Conservation (phyloP, 2,329 filamentous ascomycete genomes). For the Aspergillus quadricinctus region DNA sequence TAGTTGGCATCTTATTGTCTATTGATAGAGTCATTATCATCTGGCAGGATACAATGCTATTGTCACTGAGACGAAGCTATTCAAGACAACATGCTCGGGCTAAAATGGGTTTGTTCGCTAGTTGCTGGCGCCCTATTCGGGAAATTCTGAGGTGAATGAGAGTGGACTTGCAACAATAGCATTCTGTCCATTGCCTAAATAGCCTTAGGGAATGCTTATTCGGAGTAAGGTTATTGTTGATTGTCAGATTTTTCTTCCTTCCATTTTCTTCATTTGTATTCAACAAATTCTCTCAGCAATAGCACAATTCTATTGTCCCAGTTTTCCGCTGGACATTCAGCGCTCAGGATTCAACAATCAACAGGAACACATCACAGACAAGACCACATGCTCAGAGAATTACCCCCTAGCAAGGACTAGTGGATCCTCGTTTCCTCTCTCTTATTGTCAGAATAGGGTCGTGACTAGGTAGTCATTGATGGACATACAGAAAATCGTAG, state of each 20-base stretch:
- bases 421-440: too few relatives aligned
- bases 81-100: background rate
- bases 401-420: too few relatives aligned
- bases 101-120: background rate
- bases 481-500: too few relatives aligned
- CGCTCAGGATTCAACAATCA: too few relatives aligned
- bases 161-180: background rate
- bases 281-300: background rate
- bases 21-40: background rate
- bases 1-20: background rate
- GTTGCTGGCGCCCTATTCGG: background rate
- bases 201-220: background rate
- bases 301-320: background rate
- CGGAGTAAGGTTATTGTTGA: background rate
- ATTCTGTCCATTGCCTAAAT: background rate
- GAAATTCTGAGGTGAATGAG: background rate
- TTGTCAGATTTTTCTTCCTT: background rate
- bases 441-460: too few relatives aligned
- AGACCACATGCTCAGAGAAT: too few relatives aligned
- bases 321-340: background rate
- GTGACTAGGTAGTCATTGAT: too few relatives aligned
- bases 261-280: background rate
- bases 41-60: background rate
- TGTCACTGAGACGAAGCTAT: background rate
- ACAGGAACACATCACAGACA: too few relatives aligned